A percentile compares a stretch with the other conserved stretches of the same genome.
phyloP scores from a whole-genome alignment of 169 alveolate species.

The Sarcocystis neurona region DNA sequence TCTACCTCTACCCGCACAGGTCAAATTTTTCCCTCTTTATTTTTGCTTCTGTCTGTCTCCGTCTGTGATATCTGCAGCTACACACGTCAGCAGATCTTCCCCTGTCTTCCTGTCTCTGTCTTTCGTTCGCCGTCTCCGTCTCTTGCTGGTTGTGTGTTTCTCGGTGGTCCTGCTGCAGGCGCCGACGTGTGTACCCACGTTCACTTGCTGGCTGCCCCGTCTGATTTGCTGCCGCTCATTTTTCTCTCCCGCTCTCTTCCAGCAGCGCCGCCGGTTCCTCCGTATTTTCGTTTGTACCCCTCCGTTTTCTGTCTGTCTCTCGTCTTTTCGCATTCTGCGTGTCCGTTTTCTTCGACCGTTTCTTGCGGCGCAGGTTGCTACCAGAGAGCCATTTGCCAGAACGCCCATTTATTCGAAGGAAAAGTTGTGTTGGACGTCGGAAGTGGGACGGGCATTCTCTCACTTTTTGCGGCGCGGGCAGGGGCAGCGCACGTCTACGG shows the following conservation, averaged over 20 bases:
- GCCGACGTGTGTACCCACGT: too few species aligned
- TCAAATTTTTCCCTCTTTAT: too few species aligned
- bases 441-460: conserved; percentile 98
- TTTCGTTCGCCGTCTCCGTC: too few species aligned
- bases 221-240: background rate
- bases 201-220: background rate
- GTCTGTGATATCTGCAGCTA: too few species aligned
- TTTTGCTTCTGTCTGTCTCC: too few species aligned
- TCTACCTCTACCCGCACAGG: too few species aligned
- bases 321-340: too few species aligned
- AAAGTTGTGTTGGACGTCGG: conserved; percentile 98
- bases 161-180: too few species aligned
- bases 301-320: too few species aligned
- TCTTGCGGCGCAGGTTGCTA: conserved; percentile 76
- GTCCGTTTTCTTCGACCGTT: background rate
- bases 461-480: conserved; percentile 96
- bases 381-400: conserved; percentile 91
- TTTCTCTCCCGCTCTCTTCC: background rate
- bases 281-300: background rate
- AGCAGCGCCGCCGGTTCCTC: background rate
- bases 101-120: too few species aligned
- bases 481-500: conserved; percentile 98
- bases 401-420: conserved; percentile 90
- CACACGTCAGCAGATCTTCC: too few species aligned
- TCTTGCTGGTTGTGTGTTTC: too few species aligned